Evolutionary conservation across 2,329 filamentous ascomycete species (phyloP), one percentile per base, ranked within the genome.

Genomic region (Aspergillus candidus): DNA sequence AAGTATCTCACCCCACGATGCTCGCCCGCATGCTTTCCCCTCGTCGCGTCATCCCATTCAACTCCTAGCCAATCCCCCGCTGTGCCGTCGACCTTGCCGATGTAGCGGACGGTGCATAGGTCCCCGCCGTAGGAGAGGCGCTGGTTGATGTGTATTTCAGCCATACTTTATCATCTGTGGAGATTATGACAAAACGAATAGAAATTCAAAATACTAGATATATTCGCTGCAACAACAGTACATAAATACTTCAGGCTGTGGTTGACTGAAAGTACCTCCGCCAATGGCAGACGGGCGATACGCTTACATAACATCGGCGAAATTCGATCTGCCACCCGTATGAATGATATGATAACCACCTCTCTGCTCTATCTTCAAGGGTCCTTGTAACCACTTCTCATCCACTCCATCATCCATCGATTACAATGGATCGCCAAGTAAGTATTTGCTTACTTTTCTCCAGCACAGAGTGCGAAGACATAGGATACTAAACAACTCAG

Each of bases 11-110:
- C 74, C 47, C 85, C 88, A 51, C 85, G 82, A 67, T 94, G 82
- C 48, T 84, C 82, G 47, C 93, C 93, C 59, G 91, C 80, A 68
- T 98, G 90, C 72, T 96, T 97, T 49, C 93, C 93, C 58, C 90
- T 78, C 32, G 74, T 76, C 44, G 82, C 72, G 64, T 96, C 87
- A 68, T 97, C 91, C 93, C 93, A 98, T 76, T 98, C 93, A 38
- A 97, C 88, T 37, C 93, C 93, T 30, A 97, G 77, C 90, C 91
- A 97, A 50, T 77, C 73, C 38, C 88, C 87, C 35, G 78, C 75
- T 7, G 88, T 90, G 54, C 85, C 86, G 40, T 79, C 75, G 6
- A 97, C 84, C 30, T 77, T 66, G 35, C 93, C 93, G 49, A 86
- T 70, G 61, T 90, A 97, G 49, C 88, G 83, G 46, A 97, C 77